Evolutionary conservation across 2,329 filamentous ascomycete species (phyloP), one percentile per base, ranked within the genome.

Genomic region (Esteya vermicola): DNA sequence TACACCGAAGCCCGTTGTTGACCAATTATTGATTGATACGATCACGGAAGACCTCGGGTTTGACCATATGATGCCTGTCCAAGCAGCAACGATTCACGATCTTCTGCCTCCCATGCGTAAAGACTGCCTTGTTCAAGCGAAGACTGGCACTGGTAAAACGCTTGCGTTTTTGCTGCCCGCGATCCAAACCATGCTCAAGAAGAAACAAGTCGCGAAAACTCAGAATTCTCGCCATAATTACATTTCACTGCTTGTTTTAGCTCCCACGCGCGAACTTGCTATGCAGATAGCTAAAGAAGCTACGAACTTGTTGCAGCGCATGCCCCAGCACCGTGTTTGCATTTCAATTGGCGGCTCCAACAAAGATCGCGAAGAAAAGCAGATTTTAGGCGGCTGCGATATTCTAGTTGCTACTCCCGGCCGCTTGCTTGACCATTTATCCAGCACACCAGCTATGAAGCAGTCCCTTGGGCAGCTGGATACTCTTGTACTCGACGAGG

Each of bases 131-230:
- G 85, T 84, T 7, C 85, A 91, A 58, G 85, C 85, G 38, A 88
- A 82, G 63, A 93, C 85, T 1, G 85, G 85, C 48, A 93, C 85
- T 0, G 85, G 85, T 50, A 93, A 93, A 62, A 93, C 85, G 0
- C 59, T 91, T 41, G 85, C 81, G 36, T 93, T 93, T 61, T 67
- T 93, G 27, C 63, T 91, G 4, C 85, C 85, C n/a, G 71, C 83
- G n/a, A 62, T 93, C 27, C 81, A 91, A 56, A 81, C 74, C 43
- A 78, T 91, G 52, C 64, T 89, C 50, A 60, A 58, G 37, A 57
- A 56, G 42, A 33, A 21, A 28, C 18, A 18, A 1, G 23, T 13
- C 3, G 22, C 9, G 8, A 14, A 18, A 19, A 10, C 45, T 50
- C 20, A 48, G 50, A 13, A 42, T 47, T 9, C 51, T 39, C 41